Percentiles rank a stretch among this genome's conserved stretches.
These are phyloP conservation scores for Cerioporus squamosus DNA, from an alignment of 1,284 basidiomycete species.

Conservation along the genomic window DNA sequence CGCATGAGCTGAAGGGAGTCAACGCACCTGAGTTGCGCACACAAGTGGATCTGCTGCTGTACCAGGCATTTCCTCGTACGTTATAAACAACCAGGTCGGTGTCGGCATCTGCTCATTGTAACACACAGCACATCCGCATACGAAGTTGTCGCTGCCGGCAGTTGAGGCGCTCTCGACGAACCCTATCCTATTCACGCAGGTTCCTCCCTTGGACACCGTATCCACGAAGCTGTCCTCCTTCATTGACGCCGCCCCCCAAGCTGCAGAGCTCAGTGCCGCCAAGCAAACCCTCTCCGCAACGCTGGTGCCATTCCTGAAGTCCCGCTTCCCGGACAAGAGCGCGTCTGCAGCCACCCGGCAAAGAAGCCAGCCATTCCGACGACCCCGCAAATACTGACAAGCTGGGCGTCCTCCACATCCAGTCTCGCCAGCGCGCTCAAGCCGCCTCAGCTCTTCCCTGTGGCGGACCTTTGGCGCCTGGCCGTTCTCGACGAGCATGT, in stretches of 20 bases:
- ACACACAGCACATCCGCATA: slow-evolving; percentile 76
- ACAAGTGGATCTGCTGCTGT: slow-evolving; percentile 75
- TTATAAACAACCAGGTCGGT: slow-evolving; percentile 13
- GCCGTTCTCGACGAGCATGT: slow-evolving; percentile 69
- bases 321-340: slow-evolving; percentile 39
- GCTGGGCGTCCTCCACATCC: slow-evolving; percentile 55
- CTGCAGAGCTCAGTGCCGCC: slow-evolving; percentile 43
- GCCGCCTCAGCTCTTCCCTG: slow-evolving; percentile 71
- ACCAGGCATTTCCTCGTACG: slow-evolving; percentile 78
- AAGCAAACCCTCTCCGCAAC: slow-evolving; percentile 53
- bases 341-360: slow-evolving; percentile 14
- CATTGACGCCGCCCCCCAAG: slow-evolving; percentile 50
- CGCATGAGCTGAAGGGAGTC: slow-evolving; percentile 76
- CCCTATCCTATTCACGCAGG: slow-evolving; percentile 77
- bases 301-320: slow-evolving; percentile 73
- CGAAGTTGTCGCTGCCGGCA: slow-evolving; percentile 60
- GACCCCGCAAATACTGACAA: slow-evolving; percentile 34
- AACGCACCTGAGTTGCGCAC: slow-evolving; percentile 67
- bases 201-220: slow-evolving; percentile 71
- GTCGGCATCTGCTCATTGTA: neutral
- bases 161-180: slow-evolving; percentile 69
- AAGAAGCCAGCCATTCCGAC: slow-evolving; percentile 29
- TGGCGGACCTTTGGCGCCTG: slow-evolving; percentile 85
- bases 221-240: slow-evolving; percentile 67
- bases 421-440: slow-evolving; percentile 54